phyloP scores from a whole-genome alignment of 2,329 filamentous ascomycete species.

The Arthrobotrys iridis region DNA sequence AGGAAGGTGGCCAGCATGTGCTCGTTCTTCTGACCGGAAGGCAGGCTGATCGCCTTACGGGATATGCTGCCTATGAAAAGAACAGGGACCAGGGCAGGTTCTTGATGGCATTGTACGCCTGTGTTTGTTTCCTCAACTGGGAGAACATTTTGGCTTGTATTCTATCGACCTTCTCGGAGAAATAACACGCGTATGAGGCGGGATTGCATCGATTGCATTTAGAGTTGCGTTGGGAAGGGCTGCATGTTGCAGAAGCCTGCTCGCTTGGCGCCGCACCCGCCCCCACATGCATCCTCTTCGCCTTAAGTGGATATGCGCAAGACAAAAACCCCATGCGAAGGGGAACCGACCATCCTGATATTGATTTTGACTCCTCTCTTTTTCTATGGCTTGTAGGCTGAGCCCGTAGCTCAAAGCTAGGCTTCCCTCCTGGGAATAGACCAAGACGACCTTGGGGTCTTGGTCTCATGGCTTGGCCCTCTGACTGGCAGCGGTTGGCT shows the following conservation, averaged over 20 bases:
- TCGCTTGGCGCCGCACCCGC: conserved; percentile 43
- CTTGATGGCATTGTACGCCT: background rate
- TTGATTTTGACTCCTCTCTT: background rate
- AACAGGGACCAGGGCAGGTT: conserved; percentile 10
- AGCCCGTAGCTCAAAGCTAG: conserved; percentile 7
- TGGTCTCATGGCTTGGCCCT: conserved; percentile 32
- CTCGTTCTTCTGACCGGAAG: background rate
- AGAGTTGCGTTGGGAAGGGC: background rate
- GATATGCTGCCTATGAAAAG: conserved; percentile 39
- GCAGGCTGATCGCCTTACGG: conserved; percentile 28
- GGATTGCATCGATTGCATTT: background rate
- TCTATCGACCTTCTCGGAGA: conserved; percentile 34
- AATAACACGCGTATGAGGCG: conserved; percentile 11
- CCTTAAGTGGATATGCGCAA: conserved; percentile 32
- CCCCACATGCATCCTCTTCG: conserved; percentile 20
- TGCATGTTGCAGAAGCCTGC: conserved; percentile 17
- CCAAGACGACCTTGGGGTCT: conserved; percentile 8
- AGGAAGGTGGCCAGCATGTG: conserved; percentile 29
- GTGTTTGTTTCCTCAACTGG: background rate
- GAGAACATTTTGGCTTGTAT: background rate
- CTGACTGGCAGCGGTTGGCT: conserved; percentile 21
- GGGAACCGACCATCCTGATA: conserved; percentile 14
- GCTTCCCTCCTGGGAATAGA: conserved; percentile 13
- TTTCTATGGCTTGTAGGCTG: background rate
- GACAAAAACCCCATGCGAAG: conserved; percentile 3